Base-by-base conservation (phyloP, 371 early-diverging fungal genomes). In the Mortierella sp. region DNA sequence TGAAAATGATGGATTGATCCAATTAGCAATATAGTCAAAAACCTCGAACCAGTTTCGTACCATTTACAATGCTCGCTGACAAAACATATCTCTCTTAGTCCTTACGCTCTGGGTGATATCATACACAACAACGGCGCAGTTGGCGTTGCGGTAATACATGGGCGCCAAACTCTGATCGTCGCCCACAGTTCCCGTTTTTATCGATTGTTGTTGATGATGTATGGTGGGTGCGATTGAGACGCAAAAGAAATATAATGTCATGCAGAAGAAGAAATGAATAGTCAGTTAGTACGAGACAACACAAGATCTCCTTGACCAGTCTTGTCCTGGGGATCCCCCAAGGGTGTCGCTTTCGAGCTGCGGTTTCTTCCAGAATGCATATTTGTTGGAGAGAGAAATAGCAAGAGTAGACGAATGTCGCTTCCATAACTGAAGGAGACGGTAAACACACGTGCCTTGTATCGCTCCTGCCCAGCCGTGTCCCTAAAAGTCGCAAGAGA, bases 141-240 rank as follows among this genome's bases (percentile, higher is more conserved):
- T 96, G 29, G 99, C 99, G 87, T 97, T 98, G 74, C 99, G 93
- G 89, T 99, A 99, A 90, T 99, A 99, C 98, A 98, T 99, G 51
- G 99, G 99, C 70, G 99, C 99, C 85, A 99, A 95, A 83, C 96
- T 96, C 95, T 95, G 91, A 41, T 68, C 41, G 11, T 68, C 10
- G 41, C 68, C 68, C 68, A 12, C 11, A 24, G 35, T 38, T 68
- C 38, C 68, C 68, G 24, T 16, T 68, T 65, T 35, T 21, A 21
- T 18, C 38, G 21, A 27, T 24, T 56, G 24, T 65, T 18, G 68
- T 68, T 38, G 43, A 4, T 24, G 11, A 41, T 68, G 21, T 24
- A 24, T 3, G 10, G 41, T 24, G n/a, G 24, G 24, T 56, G 27
- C 21, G 10, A 76, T 24, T 44, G 18, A 7, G 14, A 11, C 8